Percentiles rank a stretch among this genome's conserved stretches.
Conservation (phyloP, 1,139 yeast genomes). For the Tardiomyces digboiensis region DNA sequence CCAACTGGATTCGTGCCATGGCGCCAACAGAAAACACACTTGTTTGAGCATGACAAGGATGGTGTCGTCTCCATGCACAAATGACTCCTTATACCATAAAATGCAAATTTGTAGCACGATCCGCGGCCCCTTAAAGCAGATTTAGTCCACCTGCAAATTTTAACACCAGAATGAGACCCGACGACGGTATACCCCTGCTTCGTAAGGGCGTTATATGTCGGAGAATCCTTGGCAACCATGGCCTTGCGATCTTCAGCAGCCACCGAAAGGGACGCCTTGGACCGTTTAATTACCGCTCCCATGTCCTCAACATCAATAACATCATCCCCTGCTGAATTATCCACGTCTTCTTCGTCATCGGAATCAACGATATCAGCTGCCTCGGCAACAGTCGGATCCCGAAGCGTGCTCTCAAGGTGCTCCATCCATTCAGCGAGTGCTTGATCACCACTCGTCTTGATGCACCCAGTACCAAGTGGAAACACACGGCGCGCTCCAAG, state of each 20-base stretch:
- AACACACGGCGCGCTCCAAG: constrained; percentile 78
- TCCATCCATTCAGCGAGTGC: constrained; percentile 59
- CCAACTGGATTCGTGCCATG: constrained; percentile 98
- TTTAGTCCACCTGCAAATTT: constrained; percentile 94
- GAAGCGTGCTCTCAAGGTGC: constrained; percentile 46
- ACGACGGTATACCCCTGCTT: constrained; percentile 92
- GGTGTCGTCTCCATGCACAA: constrained; percentile 97
- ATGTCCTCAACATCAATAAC: constrained; percentile 82
- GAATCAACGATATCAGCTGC: constrained; percentile 35
- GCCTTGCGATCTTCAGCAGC: constrained; percentile 41
- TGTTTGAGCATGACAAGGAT: constrained; percentile 84
- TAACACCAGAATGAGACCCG: constrained; percentile 93
- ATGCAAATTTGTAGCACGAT: constrained; percentile 86
- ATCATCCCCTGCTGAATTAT: constrained; percentile 27
- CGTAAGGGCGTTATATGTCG: constrained; percentile 79
- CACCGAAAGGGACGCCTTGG: too few species aligned
- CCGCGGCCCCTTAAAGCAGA: constrained; percentile 92
- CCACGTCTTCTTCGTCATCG: constrained; percentile 38
- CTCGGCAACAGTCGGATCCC: constrained; percentile 48
- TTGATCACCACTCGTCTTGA: constrained; percentile 58
- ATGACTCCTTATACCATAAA: constrained; percentile 84
- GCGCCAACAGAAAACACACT: constrained; percentile 97
- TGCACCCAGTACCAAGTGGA: constrained; percentile 81
- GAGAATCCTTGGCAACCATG: constrained; percentile 88
- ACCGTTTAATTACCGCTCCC: constrained; percentile 48